Percentiles rank a stretch among this genome's conserved stretches.
Conservation (phyloP, 1,139 yeast genomes). For the Oligophagozyma castellii region DNA sequence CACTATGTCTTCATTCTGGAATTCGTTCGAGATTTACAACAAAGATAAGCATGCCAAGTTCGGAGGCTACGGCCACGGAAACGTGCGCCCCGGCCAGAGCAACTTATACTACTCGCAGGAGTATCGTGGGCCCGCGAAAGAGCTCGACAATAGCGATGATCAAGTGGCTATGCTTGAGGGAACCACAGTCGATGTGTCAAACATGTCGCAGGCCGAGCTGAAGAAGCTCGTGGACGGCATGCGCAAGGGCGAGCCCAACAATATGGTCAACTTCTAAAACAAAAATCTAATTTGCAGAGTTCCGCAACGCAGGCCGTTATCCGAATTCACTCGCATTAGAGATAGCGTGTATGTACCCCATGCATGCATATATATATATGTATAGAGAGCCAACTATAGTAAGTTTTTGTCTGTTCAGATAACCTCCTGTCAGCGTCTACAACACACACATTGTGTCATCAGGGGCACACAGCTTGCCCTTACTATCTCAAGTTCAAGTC, state of each 20-base stretch:
- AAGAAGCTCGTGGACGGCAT: constrained; percentile 14
- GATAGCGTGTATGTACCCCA: background rate
- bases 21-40: constrained; percentile 22
- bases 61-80: constrained; percentile 17
- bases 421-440: background rate
- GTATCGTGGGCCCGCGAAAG: constrained; percentile 9
- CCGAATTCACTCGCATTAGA: background rate
- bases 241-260: constrained; percentile 23
- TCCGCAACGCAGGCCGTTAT: too few relatives aligned
- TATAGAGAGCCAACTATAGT: background rate
- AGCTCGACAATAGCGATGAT: constrained; percentile 4
- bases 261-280: constrained; percentile 19
- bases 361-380: background rate
- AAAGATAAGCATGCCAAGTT: constrained; percentile 18
- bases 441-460: too few relatives aligned
- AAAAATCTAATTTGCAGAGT: background rate
- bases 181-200: constrained; percentile 20
- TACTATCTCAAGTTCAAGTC: too few relatives aligned
- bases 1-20: constrained; percentile 21
- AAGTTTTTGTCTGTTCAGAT: constrained; percentile 1
- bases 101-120: constrained; percentile 14
- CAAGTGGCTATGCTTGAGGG: background rate
- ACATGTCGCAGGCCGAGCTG: constrained; percentile 19
- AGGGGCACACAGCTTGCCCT: too few relatives aligned
- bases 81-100: constrained; percentile 15